phyloP scores from a whole-genome alignment of 1,284 basidiomycete genomes.

The Cryptococcus sp. region DNA sequence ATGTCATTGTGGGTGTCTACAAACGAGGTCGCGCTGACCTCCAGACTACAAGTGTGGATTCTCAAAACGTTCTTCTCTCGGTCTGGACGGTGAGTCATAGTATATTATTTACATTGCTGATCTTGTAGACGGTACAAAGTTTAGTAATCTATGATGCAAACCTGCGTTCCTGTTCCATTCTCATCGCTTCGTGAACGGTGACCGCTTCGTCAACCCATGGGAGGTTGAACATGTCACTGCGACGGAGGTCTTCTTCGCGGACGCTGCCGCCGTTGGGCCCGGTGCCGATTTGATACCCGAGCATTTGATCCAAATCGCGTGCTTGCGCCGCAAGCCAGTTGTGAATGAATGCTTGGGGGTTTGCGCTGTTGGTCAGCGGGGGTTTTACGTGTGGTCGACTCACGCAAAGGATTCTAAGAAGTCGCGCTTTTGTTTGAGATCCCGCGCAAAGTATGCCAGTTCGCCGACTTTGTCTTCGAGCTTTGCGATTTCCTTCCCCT shows the following conservation, averaged over 20 bases:
- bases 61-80: slow-evolving; percentile 91
- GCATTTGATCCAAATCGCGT: slow-evolving; percentile 80
- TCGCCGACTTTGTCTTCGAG: slow-evolving; percentile 86
- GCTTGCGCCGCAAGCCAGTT: slow-evolving; percentile 90
- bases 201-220: slow-evolving; percentile 69
- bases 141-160: slow-evolving; percentile 9
- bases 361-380: slow-evolving; percentile 24
- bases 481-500: slow-evolving; percentile 65
- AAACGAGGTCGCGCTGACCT: slow-evolving; percentile 3
- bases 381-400: slow-evolving; percentile 11
- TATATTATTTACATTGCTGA: not conserved
- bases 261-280: slow-evolving; percentile 57
- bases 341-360: slow-evolving; percentile 68
- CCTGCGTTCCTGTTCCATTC: slow-evolving; percentile 35
- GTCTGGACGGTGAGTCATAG: slow-evolving; percentile 64
- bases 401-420: slow-evolving; percentile 80
- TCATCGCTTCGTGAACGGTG: slow-evolving; percentile 47
- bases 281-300: slow-evolving; percentile 74
- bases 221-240: slow-evolving; percentile 84
- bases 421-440: slow-evolving; percentile 79
- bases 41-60: slow-evolving; percentile 80
- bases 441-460: slow-evolving; percentile 77
- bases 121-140: slow-evolving; percentile 28
- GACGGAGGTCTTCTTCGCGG: slow-evolving; percentile 79
- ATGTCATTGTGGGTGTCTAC: slow-evolving; percentile 63